Conservation (phyloP, 176 grass and related monocot genomes). For the Saccharum officinarum region DNA sequence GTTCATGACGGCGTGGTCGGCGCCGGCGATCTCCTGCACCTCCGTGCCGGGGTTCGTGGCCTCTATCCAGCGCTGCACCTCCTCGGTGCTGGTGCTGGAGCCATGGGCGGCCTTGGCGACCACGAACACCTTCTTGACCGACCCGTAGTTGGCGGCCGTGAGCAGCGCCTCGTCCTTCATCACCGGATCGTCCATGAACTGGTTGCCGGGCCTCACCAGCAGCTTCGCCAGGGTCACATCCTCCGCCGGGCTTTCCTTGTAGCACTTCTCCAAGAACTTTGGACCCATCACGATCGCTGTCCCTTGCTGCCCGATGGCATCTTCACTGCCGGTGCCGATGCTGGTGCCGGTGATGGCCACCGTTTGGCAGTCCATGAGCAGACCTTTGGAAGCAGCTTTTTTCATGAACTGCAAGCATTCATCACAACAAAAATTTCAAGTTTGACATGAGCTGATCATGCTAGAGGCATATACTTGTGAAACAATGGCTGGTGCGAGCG, state of each 20-base stretch:
- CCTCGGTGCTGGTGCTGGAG: neutral
- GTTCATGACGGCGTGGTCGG: conserved; percentile 54
- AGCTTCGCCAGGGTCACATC: conserved; percentile 39
- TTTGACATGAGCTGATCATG: too few species aligned
- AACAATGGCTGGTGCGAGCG: too few species aligned
- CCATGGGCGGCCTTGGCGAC: conserved; percentile 36
- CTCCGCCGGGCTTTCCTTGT: conserved; percentile 32
- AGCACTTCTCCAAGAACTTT: conserved; percentile 27
- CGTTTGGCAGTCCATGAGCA: too few species aligned
- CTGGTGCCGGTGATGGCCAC: too few species aligned
- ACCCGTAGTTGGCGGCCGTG: conserved; percentile 29
- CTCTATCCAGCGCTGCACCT: conserved; percentile 50
- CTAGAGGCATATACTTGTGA: too few species aligned
- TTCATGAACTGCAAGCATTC: too few species aligned
- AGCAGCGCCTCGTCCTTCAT: conserved; percentile 30
- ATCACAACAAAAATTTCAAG: too few species aligned
- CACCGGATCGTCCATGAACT: conserved; percentile 22
- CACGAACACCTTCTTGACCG: conserved; percentile 34
- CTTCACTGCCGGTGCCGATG: too few species aligned
- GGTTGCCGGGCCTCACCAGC: conserved; percentile 39
- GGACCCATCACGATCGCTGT: conserved; percentile 17
- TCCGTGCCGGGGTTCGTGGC: conserved; percentile 15
- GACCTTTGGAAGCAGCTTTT: too few species aligned
- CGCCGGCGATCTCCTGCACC: conserved; percentile 36
- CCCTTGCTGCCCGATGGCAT: neutral